These are phyloP conservation scores for Jackrogersella multiformis DNA, from an alignment of 495 filamentous ascomycete species.

Conservation along the genomic window DNA sequence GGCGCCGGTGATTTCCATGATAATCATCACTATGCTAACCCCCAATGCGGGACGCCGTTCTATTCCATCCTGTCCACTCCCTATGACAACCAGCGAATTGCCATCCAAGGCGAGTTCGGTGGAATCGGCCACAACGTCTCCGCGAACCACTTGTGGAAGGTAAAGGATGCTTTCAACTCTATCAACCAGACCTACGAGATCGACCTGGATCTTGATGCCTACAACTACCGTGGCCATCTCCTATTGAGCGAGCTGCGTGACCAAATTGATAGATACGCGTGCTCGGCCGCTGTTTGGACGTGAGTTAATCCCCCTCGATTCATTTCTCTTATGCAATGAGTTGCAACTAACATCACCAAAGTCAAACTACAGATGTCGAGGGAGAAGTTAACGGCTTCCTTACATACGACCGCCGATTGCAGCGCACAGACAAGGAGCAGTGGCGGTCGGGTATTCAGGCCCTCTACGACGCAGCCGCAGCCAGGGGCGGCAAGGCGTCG, in stretches of 20 bases:
- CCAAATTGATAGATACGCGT: slow-evolving; percentile 64
- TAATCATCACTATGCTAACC: slow-evolving; percentile 76
- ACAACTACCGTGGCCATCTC: slow-evolving; percentile 69
- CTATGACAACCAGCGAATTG: slow-evolving; percentile 68
- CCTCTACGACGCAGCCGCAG: slow-evolving; percentile 63
- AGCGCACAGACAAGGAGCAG: slow-evolving; percentile 63
- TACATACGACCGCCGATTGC: slow-evolving; percentile 69
- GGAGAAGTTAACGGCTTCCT: slow-evolving; percentile 77
- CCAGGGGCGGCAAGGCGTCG: slow-evolving; percentile 28
- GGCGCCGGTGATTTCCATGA: slow-evolving; percentile 56
- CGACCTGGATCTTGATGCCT: slow-evolving; percentile 62
- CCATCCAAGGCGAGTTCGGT: slow-evolving; percentile 74
- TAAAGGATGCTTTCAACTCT: slow-evolving; percentile 59
- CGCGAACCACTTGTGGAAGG: slow-evolving; percentile 67
- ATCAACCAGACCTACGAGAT: slow-evolving; percentile 76
- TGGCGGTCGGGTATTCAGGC: slow-evolving; percentile 69
- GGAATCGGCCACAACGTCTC: slow-evolving; percentile 71
- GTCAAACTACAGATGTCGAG: slow-evolving; percentile 77
- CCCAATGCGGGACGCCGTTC: slow-evolving; percentile 73
- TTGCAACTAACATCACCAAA: slow-evolving; percentile 42
- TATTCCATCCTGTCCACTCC: slow-evolving; percentile 65
- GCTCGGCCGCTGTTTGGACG: slow-evolving; percentile 50
- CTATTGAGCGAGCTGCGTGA: slow-evolving; percentile 64
- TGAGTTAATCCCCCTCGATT: slow-evolving; percentile 22
- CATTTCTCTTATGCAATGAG: not conserved